Evolutionary conservation across 129 eudicot species (phyloP).

Genomic region (Flaveria linearis): DNA sequence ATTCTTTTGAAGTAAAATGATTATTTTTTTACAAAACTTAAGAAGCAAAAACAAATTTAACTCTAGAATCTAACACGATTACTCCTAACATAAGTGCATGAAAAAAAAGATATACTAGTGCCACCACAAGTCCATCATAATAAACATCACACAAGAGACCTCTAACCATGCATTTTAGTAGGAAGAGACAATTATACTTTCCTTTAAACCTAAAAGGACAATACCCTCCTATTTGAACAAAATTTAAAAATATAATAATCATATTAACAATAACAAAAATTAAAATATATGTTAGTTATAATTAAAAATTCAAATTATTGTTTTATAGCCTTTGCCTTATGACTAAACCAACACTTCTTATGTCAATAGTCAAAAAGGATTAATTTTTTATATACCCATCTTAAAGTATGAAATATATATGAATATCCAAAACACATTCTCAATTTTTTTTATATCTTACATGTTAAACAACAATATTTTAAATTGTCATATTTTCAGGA

Average conservation of each 20-base stretch:
- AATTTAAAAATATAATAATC: neutral
- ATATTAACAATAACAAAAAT: neutral
- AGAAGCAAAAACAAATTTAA: too few species aligned
- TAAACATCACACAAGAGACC: too few species aligned
- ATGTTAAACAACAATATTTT: neutral
- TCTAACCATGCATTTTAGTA: too few species aligned
- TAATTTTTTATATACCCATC: slow-evolving; percentile 2
- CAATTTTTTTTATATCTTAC: neutral
- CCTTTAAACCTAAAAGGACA: neutral
- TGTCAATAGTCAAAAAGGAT: slow-evolving; percentile 1
- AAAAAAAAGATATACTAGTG: too few species aligned
- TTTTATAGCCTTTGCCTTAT: neutral
- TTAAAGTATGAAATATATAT: slow-evolving; percentile 4
- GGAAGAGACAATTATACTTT: too few species aligned
- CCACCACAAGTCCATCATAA: too few species aligned
- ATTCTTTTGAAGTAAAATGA: too few species aligned
- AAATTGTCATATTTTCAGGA: neutral
- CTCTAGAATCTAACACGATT: too few species aligned
- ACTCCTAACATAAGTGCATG: neutral
- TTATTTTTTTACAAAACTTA: too few species aligned
- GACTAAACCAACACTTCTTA: neutral
- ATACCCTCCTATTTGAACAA: too few species aligned
- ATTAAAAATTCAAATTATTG: neutral
- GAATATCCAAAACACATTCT: neutral
- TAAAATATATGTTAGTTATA: neutral